Percentiles rank a stretch among this genome's conserved stretches.
Evolutionary conservation across 2,329 filamentous ascomycete genomes (phyloP).

Genomic region (Ophiosphaerella herpotricha): DNA sequence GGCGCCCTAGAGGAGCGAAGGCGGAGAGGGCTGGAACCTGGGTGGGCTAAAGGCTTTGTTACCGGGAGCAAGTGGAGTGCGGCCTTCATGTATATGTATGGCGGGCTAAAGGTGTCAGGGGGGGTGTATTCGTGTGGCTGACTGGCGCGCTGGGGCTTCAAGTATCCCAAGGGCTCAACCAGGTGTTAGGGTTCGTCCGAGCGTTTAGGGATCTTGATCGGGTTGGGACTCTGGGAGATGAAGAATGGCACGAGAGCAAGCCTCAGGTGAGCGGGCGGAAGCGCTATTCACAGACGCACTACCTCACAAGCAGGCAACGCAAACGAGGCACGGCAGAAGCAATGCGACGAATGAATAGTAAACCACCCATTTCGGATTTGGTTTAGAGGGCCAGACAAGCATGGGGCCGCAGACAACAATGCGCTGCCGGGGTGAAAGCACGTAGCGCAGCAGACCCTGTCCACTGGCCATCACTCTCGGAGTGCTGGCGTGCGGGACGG

Average conservation of each 20-base stretch:
- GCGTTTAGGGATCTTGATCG: slow-evolving; percentile 49
- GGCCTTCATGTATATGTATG: slow-evolving; percentile 51
- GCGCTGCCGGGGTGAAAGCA: slow-evolving; percentile 40
- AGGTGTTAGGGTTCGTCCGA: slow-evolving; percentile 50
- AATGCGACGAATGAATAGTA: slow-evolving; percentile 43
- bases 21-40: slow-evolving; percentile 53
- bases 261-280: slow-evolving; percentile 43
- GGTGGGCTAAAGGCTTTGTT: slow-evolving; percentile 46
- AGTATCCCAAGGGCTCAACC: slow-evolving; percentile 42
- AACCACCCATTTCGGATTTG: slow-evolving; percentile 44
- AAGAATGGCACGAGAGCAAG: slow-evolving; percentile 39
- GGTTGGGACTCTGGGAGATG: slow-evolving; percentile 34
- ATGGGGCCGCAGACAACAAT: slow-evolving; percentile 42
- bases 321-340: slow-evolving; percentile 48
- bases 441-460: slow-evolving; percentile 41
- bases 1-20: slow-evolving; percentile 50
- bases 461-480: slow-evolving; percentile 39
- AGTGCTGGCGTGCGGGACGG: slow-evolving; percentile 46
- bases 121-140: slow-evolving; percentile 49
- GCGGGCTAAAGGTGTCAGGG: slow-evolving; percentile 46
- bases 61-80: slow-evolving; percentile 46
- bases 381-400: slow-evolving; percentile 34
- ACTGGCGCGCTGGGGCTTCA: slow-evolving; percentile 44
- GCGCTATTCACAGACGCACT: slow-evolving; percentile 44
- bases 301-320: slow-evolving; percentile 44